Base-by-base conservation (phyloP, 768 basidiomycete species). In the Chalciporus piperatus region DNA sequence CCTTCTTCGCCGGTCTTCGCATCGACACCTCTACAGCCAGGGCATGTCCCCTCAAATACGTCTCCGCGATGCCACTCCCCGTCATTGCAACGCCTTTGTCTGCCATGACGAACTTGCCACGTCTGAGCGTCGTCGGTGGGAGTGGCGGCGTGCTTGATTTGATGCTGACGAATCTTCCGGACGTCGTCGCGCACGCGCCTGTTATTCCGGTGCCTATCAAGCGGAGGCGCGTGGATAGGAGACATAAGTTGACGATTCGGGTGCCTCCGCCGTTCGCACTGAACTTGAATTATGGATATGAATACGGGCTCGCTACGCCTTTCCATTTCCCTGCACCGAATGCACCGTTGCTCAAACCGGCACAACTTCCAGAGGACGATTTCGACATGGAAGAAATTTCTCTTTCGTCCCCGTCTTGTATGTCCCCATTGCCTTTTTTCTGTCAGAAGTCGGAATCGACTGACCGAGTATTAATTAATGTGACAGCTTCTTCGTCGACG, bases 11-110 rank as follows among this genome's bases (percentile, higher is more conserved):
- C n/a, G 71, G 74, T 25, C 77, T 84, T 30, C 57, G 51, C 6
- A 66, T 85, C 43, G 70, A 78, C 64, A 72, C 76, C 22, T 56
- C 61, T 14, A 68, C 62, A 22, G 80, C 82, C 1, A 62, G 68
- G 35, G 60, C 60, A 16, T 77, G 76, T 47, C 72, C 76, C 5
- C 67, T 65, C 12, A 60, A 54, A 30, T 56, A 65, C 8, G 69
- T 83, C 50, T 76, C 79, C 49, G 55, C 60, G 3, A 28, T 68
- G 30, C 77, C 77, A 50, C 62, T 74, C 10, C 70, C 72, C 13
- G 60, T 75, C 28, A 54, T 72, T 30, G 42, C 35, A 41, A n/a
- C 22, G 14, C 19, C 49, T 22, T 39, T 14, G 28, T 25, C 45
- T 4, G n/a, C 43, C 12, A 46, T 19, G 37, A 30, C 33, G 17